These are phyloP conservation scores for Prunus padus DNA, from an alignment of 306 rosid genomes.

Conservation along the genomic window DNA sequence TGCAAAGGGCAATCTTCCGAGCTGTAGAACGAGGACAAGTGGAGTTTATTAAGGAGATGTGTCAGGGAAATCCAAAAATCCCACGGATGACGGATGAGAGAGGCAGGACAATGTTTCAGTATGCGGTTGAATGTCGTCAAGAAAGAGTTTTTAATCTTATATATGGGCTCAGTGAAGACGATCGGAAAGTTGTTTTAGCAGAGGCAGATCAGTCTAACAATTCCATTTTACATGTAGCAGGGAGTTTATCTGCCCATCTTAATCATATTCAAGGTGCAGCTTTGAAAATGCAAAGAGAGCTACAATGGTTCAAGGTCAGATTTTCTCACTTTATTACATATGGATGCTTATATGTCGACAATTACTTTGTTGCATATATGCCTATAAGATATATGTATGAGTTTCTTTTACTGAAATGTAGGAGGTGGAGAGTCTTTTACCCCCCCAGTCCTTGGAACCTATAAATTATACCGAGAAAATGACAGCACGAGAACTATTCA, in stretches of 20 bases:
- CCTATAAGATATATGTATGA: too few species aligned
- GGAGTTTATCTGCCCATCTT: background rate
- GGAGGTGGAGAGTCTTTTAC: background rate
- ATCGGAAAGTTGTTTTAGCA: fast-evolving
- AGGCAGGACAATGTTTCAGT: fast-evolving
- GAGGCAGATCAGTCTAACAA: background rate
- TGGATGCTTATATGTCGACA: too few species aligned
- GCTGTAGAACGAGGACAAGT: constrained; percentile 1
- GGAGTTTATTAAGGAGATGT: background rate
- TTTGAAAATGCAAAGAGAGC: background rate
- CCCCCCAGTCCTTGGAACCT: fast-evolving
- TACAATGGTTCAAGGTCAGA: too few species aligned
- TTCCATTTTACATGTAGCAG: constrained; percentile 16
- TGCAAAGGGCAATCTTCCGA: background rate
- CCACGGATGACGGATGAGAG: fast-evolving
- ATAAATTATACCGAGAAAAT: background rate
- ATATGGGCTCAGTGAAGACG: background rate
- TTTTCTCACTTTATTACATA: too few species aligned
- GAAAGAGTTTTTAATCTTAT: constrained; percentile 6
- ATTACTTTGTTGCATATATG: too few species aligned
- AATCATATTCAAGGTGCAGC: constrained; percentile 15
- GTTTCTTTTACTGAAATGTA: background rate
- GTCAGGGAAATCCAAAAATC: background rate
- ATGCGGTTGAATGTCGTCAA: background rate
- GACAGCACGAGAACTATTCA: background rate